These are phyloP conservation scores for Candida palmyrensis DNA, from an alignment of 805 yeast genomes.

Conservation along the genomic window DNA sequence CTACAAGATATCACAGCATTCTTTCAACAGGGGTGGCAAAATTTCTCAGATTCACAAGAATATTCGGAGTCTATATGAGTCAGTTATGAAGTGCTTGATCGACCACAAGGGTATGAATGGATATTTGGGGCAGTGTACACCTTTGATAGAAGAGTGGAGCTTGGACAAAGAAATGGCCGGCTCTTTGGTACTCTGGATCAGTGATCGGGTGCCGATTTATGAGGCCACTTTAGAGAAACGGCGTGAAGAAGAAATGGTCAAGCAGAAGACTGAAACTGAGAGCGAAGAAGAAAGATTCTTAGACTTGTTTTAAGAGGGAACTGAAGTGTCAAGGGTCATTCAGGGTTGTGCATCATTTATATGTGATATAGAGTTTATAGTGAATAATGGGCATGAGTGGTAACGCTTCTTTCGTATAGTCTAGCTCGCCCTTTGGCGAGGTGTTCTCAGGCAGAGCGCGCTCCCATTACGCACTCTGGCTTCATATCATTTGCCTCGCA, in stretches of 20 bases:
- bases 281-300: conserved; percentile 28
- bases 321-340: no score
- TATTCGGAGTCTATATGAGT: conserved; percentile 12
- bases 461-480: not conserved
- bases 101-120: conserved; percentile 22
- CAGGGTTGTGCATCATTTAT: no score
- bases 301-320: conserved; percentile 16
- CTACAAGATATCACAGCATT: conserved; percentile 7
- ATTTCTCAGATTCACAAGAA: conserved; percentile 5
- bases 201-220: conserved; percentile 15
- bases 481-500: not conserved
- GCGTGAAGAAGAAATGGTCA: conserved; percentile 19
- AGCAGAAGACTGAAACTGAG: conserved; percentile 17
- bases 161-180: conserved; percentile 23
- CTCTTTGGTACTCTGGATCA: conserved; percentile 18
- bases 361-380: no score
- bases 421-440: no score
- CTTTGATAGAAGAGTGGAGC: conserved; percentile 34
- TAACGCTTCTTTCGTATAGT: no score
- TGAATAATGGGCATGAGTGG: no score
- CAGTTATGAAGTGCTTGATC: conserved; percentile 21
- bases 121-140: conserved; percentile 22
- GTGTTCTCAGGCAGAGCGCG: no score
- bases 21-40: conserved; percentile 13
- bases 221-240: conserved; percentile 17